Evolutionary conservation across 139 green algal species (phyloP).

Genomic region (Chlamydomonas urium): DNA sequence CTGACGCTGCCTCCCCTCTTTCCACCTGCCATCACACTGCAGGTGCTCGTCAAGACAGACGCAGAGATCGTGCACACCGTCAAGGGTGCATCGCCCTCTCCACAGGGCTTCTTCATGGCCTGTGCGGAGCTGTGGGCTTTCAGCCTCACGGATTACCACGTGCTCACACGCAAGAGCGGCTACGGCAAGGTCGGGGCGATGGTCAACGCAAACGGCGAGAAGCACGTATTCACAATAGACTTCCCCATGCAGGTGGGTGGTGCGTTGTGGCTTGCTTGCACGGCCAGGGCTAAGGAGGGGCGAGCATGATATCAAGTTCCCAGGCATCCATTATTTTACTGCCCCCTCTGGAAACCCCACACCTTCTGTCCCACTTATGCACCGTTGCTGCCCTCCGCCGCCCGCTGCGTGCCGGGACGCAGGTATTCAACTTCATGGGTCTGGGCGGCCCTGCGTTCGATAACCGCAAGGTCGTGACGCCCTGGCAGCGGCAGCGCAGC

Average conservation of each 20-base stretch:
- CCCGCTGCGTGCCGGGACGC: too few relatives aligned
- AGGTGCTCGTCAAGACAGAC: conserved; percentile 13
- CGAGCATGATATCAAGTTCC: background rate
- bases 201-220: background rate
- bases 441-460: conserved; percentile 10
- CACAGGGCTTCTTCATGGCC: conserved; percentile 17
- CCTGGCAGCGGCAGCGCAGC: background rate
- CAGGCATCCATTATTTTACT: background rate
- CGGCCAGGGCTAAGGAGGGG: background rate
- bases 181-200: conserved; percentile 21
- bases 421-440: conserved; percentile 13
- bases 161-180: conserved; percentile 22
- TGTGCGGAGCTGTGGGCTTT: conserved; percentile 24
- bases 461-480: conserved; percentile 10
- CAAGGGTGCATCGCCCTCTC: conserved; percentile 1
- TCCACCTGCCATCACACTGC: background rate
- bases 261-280: background rate
- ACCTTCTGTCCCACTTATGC: too few relatives aligned
- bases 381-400: too few relatives aligned
- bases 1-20: background rate
- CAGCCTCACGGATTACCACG: conserved; percentile 18
- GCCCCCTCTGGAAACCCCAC: background rate
- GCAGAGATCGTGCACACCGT: conserved; percentile 24
- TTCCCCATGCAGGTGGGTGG: conserved; percentile 14
- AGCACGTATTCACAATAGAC: conserved; percentile 15